phyloP scores from a whole-genome alignment of 2,329 filamentous ascomycete species.

The Microdochium nivale region DNA sequence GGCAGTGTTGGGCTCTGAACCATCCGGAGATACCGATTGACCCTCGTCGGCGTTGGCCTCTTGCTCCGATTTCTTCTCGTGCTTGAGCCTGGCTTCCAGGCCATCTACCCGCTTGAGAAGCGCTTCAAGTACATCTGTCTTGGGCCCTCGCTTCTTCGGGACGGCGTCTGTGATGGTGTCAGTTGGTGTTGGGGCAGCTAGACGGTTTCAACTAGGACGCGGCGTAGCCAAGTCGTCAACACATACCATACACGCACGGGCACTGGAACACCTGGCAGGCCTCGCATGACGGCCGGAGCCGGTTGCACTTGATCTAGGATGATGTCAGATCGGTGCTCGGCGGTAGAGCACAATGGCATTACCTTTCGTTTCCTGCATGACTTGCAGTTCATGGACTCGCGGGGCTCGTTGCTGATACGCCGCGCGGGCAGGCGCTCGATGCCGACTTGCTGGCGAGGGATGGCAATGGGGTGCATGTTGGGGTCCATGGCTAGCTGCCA shows the following conservation, averaged over 20 bases:
- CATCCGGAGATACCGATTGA: conserved; percentile 16
- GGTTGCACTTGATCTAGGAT: conserved; percentile 81
- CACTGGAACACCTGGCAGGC: conserved; percentile 86
- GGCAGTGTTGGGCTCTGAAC: conserved; percentile 9
- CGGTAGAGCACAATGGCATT: conserved; percentile 13
- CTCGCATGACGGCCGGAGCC: conserved; percentile 75
- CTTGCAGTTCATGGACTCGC: conserved; percentile 94
- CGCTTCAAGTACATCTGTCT: conserved; percentile 82
- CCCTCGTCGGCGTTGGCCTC: conserved; percentile 28
- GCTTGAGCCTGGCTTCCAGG: conserved; percentile 70
- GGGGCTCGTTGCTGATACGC: conserved; percentile 28
- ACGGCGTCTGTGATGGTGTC: conserved; percentile 58
- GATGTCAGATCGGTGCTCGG: conserved; percentile 2
- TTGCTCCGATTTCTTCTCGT: conserved; percentile 43
- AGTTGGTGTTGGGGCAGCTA: neutral
- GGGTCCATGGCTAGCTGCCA: neutral
- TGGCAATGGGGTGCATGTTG: conserved; percentile 34
- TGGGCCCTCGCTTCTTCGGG: conserved; percentile 82
- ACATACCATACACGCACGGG: conserved; percentile 76
- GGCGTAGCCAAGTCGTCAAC: neutral
- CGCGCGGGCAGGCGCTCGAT: conserved; percentile 71
- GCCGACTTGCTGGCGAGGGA: conserved; percentile 70
- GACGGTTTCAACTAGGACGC: neutral
- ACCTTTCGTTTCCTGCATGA: conserved; percentile 90
- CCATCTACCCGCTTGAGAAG: conserved; percentile 79